phyloP scores from a whole-genome alignment of 805 yeast species.

The Saccharomycopsis fermentans region DNA sequence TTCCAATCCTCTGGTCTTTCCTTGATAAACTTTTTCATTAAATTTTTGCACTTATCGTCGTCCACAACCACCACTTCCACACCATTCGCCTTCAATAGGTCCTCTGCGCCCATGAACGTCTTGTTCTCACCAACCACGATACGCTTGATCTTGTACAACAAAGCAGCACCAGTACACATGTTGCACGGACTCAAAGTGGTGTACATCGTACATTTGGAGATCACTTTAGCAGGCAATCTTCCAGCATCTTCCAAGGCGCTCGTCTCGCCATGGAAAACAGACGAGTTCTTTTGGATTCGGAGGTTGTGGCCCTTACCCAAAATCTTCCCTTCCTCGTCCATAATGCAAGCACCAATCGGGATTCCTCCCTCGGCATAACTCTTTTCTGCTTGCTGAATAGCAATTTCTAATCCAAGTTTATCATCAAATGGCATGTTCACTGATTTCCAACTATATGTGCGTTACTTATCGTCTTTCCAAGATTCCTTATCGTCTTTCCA shows the following conservation, averaged over 20 bases:
- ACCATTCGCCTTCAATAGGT: slow-evolving; percentile 53
- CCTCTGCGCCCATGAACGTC: slow-evolving; percentile 79
- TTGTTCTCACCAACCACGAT: slow-evolving; percentile 84
- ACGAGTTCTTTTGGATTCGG: slow-evolving; percentile 76
- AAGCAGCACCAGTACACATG: slow-evolving; percentile 92
- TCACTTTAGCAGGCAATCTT: slow-evolving; percentile 66
- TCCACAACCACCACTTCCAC: slow-evolving; percentile 59
- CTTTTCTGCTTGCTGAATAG: slow-evolving; percentile 59
- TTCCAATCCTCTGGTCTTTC: slow-evolving; percentile 73
- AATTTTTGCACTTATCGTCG: slow-evolving; percentile 48
- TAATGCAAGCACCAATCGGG: slow-evolving; percentile 75
- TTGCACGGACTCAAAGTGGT: slow-evolving; percentile 89
- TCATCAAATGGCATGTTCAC: slow-evolving; percentile 2
- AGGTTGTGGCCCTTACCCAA: slow-evolving; percentile 85
- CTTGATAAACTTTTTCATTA: slow-evolving; percentile 71
- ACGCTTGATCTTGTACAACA: slow-evolving; percentile 79
- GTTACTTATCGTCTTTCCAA: no score
- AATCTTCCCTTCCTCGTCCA: slow-evolving; percentile 66
- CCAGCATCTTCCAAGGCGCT: slow-evolving; percentile 87
- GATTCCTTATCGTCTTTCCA: no score
- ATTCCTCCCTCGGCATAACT: slow-evolving; percentile 81
- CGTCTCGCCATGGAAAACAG: slow-evolving; percentile 89
- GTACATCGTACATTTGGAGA: slow-evolving; percentile 81
- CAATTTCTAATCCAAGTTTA: slow-evolving; percentile 50
- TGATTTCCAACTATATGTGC: background rate